These are phyloP conservation scores for Echinosophora koreensis DNA, from an alignment of 306 rosid genomes.

Conservation along the genomic window DNA sequence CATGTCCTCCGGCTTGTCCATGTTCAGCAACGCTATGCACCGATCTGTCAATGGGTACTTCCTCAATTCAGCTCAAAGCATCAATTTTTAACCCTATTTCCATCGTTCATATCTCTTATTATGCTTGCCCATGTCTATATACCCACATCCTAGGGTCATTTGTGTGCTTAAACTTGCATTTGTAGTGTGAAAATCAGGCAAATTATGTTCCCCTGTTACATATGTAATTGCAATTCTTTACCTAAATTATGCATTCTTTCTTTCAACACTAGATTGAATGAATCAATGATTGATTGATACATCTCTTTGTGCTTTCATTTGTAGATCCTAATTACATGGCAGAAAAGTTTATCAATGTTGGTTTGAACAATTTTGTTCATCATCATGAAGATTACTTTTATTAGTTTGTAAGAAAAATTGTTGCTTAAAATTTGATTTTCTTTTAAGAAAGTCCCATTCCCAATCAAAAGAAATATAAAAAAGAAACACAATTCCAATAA, in stretches of 20 bases:
- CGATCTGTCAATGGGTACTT: slow-evolving; percentile 92
- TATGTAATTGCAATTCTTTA: slow-evolving; percentile 10
- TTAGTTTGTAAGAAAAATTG: neutral
- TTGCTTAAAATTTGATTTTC: neutral
- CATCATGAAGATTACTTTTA: slow-evolving; percentile 1
- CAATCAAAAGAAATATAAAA: neutral
- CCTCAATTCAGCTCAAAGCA: slow-evolving; percentile 21
- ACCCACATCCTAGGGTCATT: neutral
- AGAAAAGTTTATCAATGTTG: neutral
- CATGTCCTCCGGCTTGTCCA: slow-evolving; percentile 76
- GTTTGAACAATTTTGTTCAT: slow-evolving; percentile 4
- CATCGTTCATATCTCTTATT: neutral
- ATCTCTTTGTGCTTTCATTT: neutral
- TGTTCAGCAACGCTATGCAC: slow-evolving; percentile 82
- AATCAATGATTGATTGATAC: neutral
- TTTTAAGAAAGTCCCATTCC: neutral
- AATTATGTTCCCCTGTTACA: neutral
- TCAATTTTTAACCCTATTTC: neutral
- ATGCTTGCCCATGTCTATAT: neutral
- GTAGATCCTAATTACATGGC: neutral
- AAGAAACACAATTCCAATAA: neutral
- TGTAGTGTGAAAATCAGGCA: neutral
- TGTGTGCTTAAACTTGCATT: slow-evolving; percentile 10
- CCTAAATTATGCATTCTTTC: slow-evolving; percentile 1
- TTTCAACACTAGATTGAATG: neutral